Conservation (phyloP, 2,329 filamentous ascomycete genomes). For the Annulohypoxylon truncatum region DNA sequence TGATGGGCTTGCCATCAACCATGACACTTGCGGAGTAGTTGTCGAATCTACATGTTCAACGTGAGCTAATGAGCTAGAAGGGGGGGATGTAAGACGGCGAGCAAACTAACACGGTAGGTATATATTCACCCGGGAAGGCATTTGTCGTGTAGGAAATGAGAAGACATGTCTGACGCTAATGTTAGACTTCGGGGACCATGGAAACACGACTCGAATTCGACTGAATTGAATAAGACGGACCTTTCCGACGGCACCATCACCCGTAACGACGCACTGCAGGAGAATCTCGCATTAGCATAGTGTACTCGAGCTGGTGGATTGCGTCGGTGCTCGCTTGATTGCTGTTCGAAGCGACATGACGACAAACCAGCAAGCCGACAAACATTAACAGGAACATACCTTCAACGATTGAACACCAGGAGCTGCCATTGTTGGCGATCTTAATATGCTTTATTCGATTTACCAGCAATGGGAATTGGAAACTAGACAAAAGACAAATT, state of each 20-base stretch:
- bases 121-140: constrained; percentile 99
- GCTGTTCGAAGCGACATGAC: constrained; percentile 15
- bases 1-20: constrained; percentile 98
- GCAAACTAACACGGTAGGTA: constrained; percentile 87
- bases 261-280: constrained; percentile 92
- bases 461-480: constrained; percentile 26
- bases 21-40: constrained; percentile 99
- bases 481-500: constrained; percentile 18
- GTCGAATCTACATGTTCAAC: constrained; percentile 76
- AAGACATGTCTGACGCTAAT: constrained; percentile 82
- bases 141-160: constrained; percentile 99
- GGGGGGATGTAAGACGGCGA: constrained; percentile 6
- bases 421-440: constrained; percentile 75
- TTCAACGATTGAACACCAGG: constrained; percentile 91
- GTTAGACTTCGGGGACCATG: constrained; percentile 47
- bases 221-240: constrained; percentile 62
- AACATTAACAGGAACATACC: constrained; percentile 63
- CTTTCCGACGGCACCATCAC: constrained; percentile 99
- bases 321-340: constrained; percentile 17
- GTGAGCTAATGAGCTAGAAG: constrained; percentile 31
- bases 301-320: constrained; percentile 47
- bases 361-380: background rate
- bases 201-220: constrained; percentile 28
- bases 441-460: constrained; percentile 32
- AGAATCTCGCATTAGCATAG: constrained; percentile 48